phyloP scores from a whole-genome alignment of 2,329 filamentous ascomycete species.

The Lasiodiplodia hormozganensis region DNA sequence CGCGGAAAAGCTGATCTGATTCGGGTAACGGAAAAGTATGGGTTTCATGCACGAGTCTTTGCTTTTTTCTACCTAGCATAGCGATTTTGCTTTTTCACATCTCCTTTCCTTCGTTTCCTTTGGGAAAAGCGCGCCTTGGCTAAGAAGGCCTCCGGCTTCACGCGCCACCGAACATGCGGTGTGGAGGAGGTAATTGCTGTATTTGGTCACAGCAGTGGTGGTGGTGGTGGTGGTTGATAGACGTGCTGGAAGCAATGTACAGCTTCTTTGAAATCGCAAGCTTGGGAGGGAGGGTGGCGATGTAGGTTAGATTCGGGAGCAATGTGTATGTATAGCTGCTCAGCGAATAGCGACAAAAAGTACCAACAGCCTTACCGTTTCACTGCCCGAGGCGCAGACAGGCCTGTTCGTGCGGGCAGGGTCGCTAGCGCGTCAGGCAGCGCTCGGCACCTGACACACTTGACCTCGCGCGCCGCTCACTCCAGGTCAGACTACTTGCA shows the following conservation, averaged over 20 bases:
- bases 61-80: constrained; percentile 29
- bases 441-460: constrained; percentile 25
- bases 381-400: neutral
- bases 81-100: constrained; percentile 29
- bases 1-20: constrained; percentile 30
- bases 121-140: constrained; percentile 25
- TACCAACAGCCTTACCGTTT: constrained; percentile 8
- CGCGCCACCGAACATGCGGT: constrained; percentile 8
- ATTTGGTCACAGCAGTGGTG: neutral
- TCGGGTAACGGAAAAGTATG: constrained; percentile 31
- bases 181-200: constrained; percentile 27
- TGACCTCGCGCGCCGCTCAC: constrained; percentile 16
- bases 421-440: constrained; percentile 15
- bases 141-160: constrained; percentile 5
- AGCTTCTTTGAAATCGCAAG: neutral
- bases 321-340: constrained; percentile 23
- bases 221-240: constrained; percentile 11
- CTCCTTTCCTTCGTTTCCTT: constrained; percentile 29
- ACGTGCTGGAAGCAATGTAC: constrained; percentile 20
- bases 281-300: constrained; percentile 2
- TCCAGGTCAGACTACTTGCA: constrained; percentile 20
- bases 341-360: constrained; percentile 1
- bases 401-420: neutral
- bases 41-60: constrained; percentile 29
- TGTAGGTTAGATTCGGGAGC: constrained; percentile 23